Conservation (phyloP, 2,329 filamentous ascomycete species). For the Escovopsis sp. region DNA sequence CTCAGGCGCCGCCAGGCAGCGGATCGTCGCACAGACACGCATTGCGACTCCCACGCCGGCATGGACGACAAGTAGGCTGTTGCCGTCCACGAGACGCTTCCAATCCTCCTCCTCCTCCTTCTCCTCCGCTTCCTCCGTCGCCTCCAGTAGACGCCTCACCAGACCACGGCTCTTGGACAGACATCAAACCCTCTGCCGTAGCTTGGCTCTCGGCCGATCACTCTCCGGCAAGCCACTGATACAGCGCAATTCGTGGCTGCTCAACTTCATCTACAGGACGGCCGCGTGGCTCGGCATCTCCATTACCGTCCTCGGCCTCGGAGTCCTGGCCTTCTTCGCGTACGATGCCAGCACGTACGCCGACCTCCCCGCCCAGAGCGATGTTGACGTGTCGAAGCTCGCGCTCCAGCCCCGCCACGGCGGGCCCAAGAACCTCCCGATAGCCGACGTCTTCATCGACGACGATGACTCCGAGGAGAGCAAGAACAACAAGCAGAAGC, state of each 20-base stretch:
- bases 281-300: constrained; percentile 54
- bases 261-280: constrained; percentile 51
- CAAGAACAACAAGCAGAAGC: constrained; percentile 66
- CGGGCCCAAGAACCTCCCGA: constrained; percentile 89
- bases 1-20: constrained; percentile 1
- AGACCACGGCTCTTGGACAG: background rate
- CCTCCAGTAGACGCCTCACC: constrained; percentile 4
- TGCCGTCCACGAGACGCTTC: constrained; percentile 5
- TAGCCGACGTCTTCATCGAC: constrained; percentile 75
- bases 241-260: constrained; percentile 29
- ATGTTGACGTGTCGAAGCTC: constrained; percentile 71
- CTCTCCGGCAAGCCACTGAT: constrained; percentile 40
- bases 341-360: constrained; percentile 90
- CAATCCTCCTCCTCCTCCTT: constrained; percentile 11
- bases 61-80: constrained; percentile 6
- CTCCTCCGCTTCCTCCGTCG: background rate
- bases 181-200: background rate
- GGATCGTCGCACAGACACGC: constrained; percentile 7
- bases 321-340: constrained; percentile 73
- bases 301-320: constrained; percentile 50
- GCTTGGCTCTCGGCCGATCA: constrained; percentile 17
- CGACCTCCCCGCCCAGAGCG: constrained; percentile 48
- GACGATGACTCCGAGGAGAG: constrained; percentile 69
- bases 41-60: constrained; percentile 5
- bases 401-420: constrained; percentile 70